Percentiles rank a stretch among this genome's conserved stretches.
phyloP scores from a whole-genome alignment of 257 asterid species.

The Coffea eugenioides region DNA sequence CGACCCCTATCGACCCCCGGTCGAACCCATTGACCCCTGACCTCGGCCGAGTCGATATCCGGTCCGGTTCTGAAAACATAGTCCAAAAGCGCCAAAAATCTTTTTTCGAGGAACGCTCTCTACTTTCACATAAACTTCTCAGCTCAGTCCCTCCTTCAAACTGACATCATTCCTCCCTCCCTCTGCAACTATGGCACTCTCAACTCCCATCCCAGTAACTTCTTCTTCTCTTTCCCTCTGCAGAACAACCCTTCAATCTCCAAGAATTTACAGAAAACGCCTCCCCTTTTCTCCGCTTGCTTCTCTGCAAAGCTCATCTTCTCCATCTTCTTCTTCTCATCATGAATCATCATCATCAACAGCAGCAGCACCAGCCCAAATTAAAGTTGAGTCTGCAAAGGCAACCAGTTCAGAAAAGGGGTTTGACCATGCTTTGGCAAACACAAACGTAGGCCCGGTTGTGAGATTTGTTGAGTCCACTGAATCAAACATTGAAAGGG shows the following conservation, averaged over 20 bases:
- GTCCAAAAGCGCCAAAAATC: no score
- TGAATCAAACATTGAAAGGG: slow-evolving; percentile 76
- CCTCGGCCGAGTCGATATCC: no score
- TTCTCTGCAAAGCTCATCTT: slow-evolving; percentile 25
- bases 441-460: slow-evolving; percentile 50
- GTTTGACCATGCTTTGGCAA: slow-evolving; percentile 34
- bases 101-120: no score
- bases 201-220: slow-evolving; percentile 31
- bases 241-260: slow-evolving; percentile 24
- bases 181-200: slow-evolving; percentile 41
- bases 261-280: slow-evolving; percentile 23
- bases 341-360: slow-evolving; percentile 37
- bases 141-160: no score
- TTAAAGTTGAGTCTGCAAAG: slow-evolving; percentile 34
- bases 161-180: no score
- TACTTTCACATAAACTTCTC: no score
- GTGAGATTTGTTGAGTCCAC: slow-evolving; percentile 49
- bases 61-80: no score
- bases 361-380: slow-evolving; percentile 26
- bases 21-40: no score
- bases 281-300: slow-evolving; percentile 24
- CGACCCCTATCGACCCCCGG: no score
- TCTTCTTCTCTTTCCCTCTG: slow-evolving; percentile 32
- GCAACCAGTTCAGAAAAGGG: slow-evolving; percentile 26
- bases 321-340: slow-evolving; percentile 42